Conservation (phyloP, 208 protist genomes). For the Novymonas esmeraldas region DNA sequence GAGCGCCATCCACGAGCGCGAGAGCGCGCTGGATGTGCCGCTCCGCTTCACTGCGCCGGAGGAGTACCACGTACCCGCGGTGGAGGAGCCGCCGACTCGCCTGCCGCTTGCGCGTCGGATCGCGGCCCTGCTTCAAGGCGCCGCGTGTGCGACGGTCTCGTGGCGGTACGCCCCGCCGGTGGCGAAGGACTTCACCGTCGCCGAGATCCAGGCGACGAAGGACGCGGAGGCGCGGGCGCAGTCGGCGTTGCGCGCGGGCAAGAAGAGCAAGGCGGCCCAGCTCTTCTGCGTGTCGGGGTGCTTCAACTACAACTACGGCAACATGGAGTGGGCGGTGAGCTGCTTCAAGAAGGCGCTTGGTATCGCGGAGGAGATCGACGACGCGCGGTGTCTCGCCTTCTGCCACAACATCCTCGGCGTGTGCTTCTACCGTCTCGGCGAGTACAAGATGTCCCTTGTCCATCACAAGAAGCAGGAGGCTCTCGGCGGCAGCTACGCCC, state of each 20-base stretch:
- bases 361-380: conserved; percentile 56
- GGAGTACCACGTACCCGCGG: conserved; percentile 59
- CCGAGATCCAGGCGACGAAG: conserved; percentile 48
- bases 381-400: conserved; percentile 67
- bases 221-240: conserved; percentile 74
- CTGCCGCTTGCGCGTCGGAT: conserved; percentile 69
- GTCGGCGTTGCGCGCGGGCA: conserved; percentile 54
- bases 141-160: conserved; percentile 49
- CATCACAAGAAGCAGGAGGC: conserved; percentile 87
- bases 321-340: conserved; percentile 63
- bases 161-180: conserved; percentile 36
- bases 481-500: conserved; percentile 75
- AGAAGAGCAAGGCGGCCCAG: conserved; percentile 51
- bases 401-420: conserved; percentile 90
- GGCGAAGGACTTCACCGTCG: conserved; percentile 23
- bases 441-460: conserved; percentile 78
- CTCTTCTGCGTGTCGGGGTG: conserved; percentile 62
- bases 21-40: conserved; percentile 80
- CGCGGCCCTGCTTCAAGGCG: conserved; percentile 72
- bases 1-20: conserved; percentile 43
- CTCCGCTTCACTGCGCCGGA: conserved; percentile 79
- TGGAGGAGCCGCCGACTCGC: conserved; percentile 70
- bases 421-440: conserved; percentile 65
- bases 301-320: conserved; percentile 86
- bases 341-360: conserved; percentile 57